A percentile compares a stretch with the other conserved stretches of the same genome.
Conservation (phyloP, 2,329 filamentous ascomycete species). For the Dothistroma septosporum region DNA sequence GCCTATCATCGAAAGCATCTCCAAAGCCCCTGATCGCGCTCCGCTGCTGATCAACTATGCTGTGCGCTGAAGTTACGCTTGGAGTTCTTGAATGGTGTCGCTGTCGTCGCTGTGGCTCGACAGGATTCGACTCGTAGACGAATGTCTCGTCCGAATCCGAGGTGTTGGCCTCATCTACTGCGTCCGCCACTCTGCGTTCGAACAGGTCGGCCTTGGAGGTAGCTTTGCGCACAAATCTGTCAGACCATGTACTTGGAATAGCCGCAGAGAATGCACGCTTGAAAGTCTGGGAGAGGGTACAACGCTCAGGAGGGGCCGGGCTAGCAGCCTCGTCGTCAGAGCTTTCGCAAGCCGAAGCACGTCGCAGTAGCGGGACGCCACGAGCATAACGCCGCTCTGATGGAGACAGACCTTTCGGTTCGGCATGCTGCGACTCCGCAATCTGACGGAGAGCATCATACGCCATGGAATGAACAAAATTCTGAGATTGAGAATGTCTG, state of each 20-base stretch:
- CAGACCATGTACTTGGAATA: conserved; percentile 27
- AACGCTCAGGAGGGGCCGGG: neutral
- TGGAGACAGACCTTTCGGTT: neutral
- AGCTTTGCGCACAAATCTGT: conserved; percentile 49
- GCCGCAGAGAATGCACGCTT: conserved; percentile 11
- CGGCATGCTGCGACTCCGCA: neutral
- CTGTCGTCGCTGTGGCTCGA: conserved; percentile 57
- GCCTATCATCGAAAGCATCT: conserved; percentile 59
- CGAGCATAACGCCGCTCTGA: neutral
- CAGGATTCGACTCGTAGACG: conserved; percentile 96
- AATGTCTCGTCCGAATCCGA: conserved; percentile 98
- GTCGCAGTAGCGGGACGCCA: neutral
- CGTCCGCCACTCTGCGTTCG: conserved; percentile 92
- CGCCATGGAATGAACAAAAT: neutral
- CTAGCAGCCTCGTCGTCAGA: neutral
- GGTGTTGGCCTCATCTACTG: conserved; percentile 91
- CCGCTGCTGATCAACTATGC: conserved; percentile 59
- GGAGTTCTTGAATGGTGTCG: conserved; percentile 91
- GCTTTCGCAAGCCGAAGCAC: neutral
- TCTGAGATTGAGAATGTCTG: conserved; percentile 12
- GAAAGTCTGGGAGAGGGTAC: neutral
- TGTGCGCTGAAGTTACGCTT: conserved; percentile 76
- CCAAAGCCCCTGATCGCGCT: conserved; percentile 61
- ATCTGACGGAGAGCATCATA: neutral
- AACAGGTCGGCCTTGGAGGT: conserved; percentile 98